Percentiles rank a stretch among this genome's conserved stretches.
phyloP scores from a whole-genome alignment of 768 basidiomycete species.

The Mycena galericulata region DNA sequence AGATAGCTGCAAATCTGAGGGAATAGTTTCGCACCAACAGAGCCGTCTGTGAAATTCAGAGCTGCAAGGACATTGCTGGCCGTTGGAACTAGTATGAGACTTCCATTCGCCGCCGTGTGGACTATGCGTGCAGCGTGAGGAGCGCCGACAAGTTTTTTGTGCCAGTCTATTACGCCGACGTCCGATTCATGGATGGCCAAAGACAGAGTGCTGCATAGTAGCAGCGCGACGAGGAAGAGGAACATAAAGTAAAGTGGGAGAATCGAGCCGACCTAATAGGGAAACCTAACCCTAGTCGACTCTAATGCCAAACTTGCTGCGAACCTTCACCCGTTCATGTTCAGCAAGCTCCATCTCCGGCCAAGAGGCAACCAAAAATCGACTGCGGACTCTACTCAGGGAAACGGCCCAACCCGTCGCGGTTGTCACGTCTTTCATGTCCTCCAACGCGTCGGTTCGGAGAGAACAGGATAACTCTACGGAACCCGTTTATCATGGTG shows the following conservation, averaged over 20 bases:
- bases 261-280: too few relatives aligned
- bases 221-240: slow-evolving; percentile 20
- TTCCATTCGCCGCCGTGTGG: slow-evolving; percentile 52
- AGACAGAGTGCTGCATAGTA: slow-evolving; percentile 35
- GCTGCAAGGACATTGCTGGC: slow-evolving; percentile 83
- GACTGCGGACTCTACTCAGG: slow-evolving; percentile 72
- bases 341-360: slow-evolving; percentile 16
- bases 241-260: slow-evolving; percentile 15
- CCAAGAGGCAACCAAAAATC: slow-evolving; percentile 30
- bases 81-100: slow-evolving; percentile 74
- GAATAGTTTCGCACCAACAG: slow-evolving; percentile 65
- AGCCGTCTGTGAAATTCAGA: slow-evolving; percentile 74
- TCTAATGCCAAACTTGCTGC: slow-evolving; percentile 13
- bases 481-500: slow-evolving; percentile 74
- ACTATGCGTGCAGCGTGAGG: slow-evolving; percentile 77
- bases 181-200: slow-evolving; percentile 78
- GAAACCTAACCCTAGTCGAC: too few relatives aligned
- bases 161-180: slow-evolving; percentile 90
- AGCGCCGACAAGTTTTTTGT: slow-evolving; percentile 80
- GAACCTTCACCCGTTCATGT: slow-evolving; percentile 23
- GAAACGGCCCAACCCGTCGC: slow-evolving; percentile 88
- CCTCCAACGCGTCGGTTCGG: slow-evolving; percentile 32
- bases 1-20: slow-evolving; percentile 7
- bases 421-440: slow-evolving; percentile 81
- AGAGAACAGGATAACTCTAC: background rate